phyloP scores from a whole-genome alignment of 192 early-diverging fungal genomes.

The Rhizophlyctis rosea region DNA sequence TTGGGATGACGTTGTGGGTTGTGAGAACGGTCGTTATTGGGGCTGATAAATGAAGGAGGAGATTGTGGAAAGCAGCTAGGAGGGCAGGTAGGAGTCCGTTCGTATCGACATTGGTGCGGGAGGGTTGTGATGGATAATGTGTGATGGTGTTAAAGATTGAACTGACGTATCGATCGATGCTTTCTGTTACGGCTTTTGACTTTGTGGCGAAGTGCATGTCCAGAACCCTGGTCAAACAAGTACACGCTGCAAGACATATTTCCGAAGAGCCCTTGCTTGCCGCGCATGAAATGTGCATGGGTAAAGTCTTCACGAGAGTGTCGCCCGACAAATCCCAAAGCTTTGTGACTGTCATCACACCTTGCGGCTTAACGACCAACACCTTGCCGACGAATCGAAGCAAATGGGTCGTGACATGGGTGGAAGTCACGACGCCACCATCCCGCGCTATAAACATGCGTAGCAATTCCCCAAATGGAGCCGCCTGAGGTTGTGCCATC shows the following conservation, averaged over 20 bases:
- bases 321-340: background rate
- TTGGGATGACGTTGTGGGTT: constrained; percentile 5
- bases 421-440: background rate
- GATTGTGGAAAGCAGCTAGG: constrained; percentile 9
- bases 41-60: background rate
- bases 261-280: background rate
- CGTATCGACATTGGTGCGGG: background rate
- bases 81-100: constrained; percentile 1
- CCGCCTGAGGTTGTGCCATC: constrained; percentile 1
- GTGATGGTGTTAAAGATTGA: constrained; percentile 5
- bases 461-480: constrained; percentile 19
- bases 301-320: background rate
- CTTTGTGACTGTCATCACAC: background rate
- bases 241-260: background rate
- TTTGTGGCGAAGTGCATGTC: background rate
- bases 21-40: constrained; percentile 3
- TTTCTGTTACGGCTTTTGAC: background rate
- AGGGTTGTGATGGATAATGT: background rate
- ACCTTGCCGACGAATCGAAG: constrained; percentile 1
- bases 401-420: background rate
- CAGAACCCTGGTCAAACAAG: background rate
- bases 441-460: background rate
- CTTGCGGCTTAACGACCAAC: background rate
- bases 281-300: background rate
- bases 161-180: background rate